Base-by-base conservation (phyloP, 805 yeast species). In the Ogataea nonfermentans region DNA sequence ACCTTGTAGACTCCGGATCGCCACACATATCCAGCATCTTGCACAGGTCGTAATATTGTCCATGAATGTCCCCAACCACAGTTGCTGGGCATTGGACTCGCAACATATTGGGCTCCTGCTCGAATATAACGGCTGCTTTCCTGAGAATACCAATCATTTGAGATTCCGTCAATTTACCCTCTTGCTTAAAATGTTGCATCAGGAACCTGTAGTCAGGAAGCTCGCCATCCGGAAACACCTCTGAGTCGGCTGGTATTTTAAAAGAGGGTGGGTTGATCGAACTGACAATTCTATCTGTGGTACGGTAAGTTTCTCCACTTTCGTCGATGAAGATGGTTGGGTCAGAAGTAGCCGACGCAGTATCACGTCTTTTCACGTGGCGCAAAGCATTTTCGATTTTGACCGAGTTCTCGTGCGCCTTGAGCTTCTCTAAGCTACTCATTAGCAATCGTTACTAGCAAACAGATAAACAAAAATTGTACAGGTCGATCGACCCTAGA, bases 41-140 rank as follows among this genome's bases (percentile, higher is more conserved):
- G 76, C 90, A 71, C 51, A 93, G 69, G 63, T 93, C 99, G 59
- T 76, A 89, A 63, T 76, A 91, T 61, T 93, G 98, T n/a, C 99
- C 99, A 62, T 91, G 98, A 11, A 91, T 78, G 62, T 91, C 98
- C 37, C 99, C 99, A 63, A 96, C 89, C 3, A 93, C 90, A 1
- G 95, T 88, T 2, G 90, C 84, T 1, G 98, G 99, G 2, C 96
- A 95, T 1, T 87, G 86, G 2, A 93, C 83, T 16, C 71, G 71
- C 32, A 91, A 66, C 55, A 93, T 59, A 53, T 84, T 91, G 2
- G 95, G 91, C 55, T 91, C 98, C 26, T 65, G 60, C 15, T 71
- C 60, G 41, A 93, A 69, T 6, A 81, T 61, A 13, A 69, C 70
- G 0, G 87, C 77, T 9, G 93, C 95, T 52, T 63, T 65, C 10